These are phyloP conservation scores for Globisporangium solare DNA, from an alignment of 352 stramenopile genomes.

Conservation along the genomic window DNA sequence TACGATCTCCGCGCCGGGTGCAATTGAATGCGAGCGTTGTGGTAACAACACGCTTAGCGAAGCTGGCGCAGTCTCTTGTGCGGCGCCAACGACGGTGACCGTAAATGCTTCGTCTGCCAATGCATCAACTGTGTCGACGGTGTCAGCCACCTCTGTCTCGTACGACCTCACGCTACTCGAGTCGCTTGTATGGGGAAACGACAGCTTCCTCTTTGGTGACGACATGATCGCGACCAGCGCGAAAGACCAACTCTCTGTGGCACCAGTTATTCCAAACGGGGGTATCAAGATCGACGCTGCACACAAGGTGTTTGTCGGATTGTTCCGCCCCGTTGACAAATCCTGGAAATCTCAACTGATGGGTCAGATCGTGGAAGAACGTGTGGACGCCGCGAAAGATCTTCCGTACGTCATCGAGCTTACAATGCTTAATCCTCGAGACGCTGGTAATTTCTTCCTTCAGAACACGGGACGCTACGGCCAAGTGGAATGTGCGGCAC, in stretches of 20 bases:
- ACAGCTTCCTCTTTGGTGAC: constrained; percentile 37
- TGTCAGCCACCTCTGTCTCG: constrained; percentile 17
- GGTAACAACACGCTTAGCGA: constrained; percentile 62
- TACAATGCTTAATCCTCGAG: constrained; percentile 47
- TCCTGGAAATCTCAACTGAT: constrained; percentile 44
- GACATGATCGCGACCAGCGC: constrained; percentile 24
- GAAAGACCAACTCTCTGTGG: constrained; percentile 22
- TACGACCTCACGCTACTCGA: constrained; percentile 79
- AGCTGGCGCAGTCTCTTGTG: constrained; percentile 31
- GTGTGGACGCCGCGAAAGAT: constrained; percentile 41
- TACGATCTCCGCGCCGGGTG: constrained; percentile 51
- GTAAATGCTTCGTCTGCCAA: constrained; percentile 26
- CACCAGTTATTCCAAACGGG: constrained; percentile 35
- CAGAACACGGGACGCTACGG: constrained; percentile 66
- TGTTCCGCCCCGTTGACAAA: constrained; percentile 59
- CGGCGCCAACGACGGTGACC: constrained; percentile 37
- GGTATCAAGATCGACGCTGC: constrained; percentile 40
- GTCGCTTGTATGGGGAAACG: constrained; percentile 62
- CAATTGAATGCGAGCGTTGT: constrained; percentile 44
- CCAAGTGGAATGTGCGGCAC: constrained; percentile 65
- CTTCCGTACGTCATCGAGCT: constrained; percentile 56
- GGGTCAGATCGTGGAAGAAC: constrained; percentile 57
- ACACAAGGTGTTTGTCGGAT: constrained; percentile 44
- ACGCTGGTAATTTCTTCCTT: constrained; percentile 60
- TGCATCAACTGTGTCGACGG: no score